Conservation (phyloP, 495 filamentous ascomycete genomes). For the Penicillium malachiteum region DNA sequence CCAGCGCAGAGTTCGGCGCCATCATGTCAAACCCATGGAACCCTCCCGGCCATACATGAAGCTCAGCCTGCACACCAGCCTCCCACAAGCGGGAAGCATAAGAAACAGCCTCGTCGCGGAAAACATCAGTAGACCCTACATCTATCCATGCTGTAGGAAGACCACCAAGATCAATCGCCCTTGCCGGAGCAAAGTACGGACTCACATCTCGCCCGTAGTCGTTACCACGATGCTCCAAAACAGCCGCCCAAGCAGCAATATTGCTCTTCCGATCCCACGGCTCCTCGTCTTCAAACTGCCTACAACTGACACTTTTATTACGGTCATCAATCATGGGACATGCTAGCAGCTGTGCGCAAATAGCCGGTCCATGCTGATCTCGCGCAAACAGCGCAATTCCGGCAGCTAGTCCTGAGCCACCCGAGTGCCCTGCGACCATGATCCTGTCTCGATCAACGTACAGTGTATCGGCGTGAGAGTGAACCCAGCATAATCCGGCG, state of each 20-base stretch:
- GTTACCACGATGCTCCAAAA: no score
- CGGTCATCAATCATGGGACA: slow-evolving; percentile 47
- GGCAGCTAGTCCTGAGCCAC: slow-evolving; percentile 53
- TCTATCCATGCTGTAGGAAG: neutral
- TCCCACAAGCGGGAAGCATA: neutral
- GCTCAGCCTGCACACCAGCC: neutral
- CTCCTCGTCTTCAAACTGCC: slow-evolving; percentile 5
- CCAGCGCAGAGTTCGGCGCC: no score
- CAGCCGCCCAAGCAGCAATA: no score
- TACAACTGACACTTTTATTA: neutral
- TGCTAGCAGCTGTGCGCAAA: slow-evolving; percentile 42
- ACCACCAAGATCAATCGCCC: neutral
- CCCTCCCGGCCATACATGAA: neutral
- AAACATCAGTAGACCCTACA: neutral
- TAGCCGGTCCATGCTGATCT: slow-evolving; percentile 32
- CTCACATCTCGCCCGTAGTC: no score
- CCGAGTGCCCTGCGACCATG: slow-evolving; percentile 31
- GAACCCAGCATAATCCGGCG: no score
- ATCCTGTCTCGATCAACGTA: neutral
- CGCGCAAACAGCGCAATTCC: slow-evolving; percentile 36
- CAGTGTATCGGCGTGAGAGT: no score
- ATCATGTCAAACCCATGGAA: neutral
- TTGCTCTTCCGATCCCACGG: slow-evolving; percentile 25
- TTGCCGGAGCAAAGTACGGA: neutral
- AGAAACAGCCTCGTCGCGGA: slow-evolving; percentile 1